Percentiles rank a stretch among this genome's conserved stretches.
Evolutionary conservation across 805 yeast species (phyloP).

Genomic region (Cyberlindnera japonica): DNA sequence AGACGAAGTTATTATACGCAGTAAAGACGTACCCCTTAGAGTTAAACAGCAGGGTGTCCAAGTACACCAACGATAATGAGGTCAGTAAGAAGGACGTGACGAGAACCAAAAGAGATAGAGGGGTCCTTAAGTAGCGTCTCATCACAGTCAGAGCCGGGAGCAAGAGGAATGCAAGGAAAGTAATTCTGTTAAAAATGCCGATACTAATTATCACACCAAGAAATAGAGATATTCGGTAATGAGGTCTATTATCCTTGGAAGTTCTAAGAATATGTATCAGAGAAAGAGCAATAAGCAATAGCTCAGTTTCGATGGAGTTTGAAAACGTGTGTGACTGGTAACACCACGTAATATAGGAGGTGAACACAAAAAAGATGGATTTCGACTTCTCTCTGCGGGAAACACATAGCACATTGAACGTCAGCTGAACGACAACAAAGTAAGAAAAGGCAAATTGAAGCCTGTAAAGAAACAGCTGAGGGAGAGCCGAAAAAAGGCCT

Average conservation of each 20-base stretch:
- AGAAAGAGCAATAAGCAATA: conserved; percentile 38
- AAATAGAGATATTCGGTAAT: conserved; percentile 19
- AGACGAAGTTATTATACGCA: conserved; percentile 72
- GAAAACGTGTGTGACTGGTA: conserved; percentile 87
- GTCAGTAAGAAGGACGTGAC: conserved; percentile 34
- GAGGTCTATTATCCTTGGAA: conserved; percentile 13
- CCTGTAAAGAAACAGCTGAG: conserved; percentile 51
- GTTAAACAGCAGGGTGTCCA: conserved; percentile 52
- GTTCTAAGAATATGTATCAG: conserved; percentile 33
- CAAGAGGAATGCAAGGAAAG: conserved; percentile 72
- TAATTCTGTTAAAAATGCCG: conserved; percentile 82
- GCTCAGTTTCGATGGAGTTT: conserved; percentile 72
- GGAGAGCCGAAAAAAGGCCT: conserved; percentile 45
- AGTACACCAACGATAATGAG: conserved; percentile 35
- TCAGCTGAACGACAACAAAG: conserved; percentile 32
- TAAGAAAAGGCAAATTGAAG: conserved; percentile 40
- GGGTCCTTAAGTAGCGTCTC: conserved; percentile 38
- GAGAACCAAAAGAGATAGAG: conserved; percentile 32
- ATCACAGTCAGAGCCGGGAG: conserved; percentile 54
- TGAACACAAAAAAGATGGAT: conserved; percentile 38
- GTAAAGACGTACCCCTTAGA: conserved; percentile 42
- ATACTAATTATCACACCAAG: conserved; percentile 52
- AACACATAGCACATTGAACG: conserved; percentile 44
- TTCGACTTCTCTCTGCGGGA: conserved; percentile 45
- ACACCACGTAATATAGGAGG: conserved; percentile 69